Conservation (phyloP, 805 yeast species). For the Ogataea wickerhamii region DNA sequence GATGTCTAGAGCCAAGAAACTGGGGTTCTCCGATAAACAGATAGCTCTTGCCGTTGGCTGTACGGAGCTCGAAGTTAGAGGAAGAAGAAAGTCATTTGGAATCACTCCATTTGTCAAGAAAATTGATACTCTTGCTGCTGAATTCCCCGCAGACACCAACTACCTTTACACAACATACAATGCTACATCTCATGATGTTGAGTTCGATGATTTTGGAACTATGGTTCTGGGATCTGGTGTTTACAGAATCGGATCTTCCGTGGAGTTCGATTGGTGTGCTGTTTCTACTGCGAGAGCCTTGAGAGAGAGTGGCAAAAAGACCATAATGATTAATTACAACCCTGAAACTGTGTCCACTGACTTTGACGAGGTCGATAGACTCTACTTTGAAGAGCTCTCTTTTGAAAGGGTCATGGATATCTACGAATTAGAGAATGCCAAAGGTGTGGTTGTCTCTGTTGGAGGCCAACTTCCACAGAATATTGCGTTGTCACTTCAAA, state of each 20-base stretch:
- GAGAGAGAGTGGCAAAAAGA: conserved; percentile 80
- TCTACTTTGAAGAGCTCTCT: conserved; percentile 92
- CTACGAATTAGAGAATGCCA: conserved; percentile 84
- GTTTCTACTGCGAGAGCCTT: conserved; percentile 94
- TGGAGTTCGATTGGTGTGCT: conserved; percentile 99
- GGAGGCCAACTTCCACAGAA: conserved; percentile 99
- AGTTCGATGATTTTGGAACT: conserved; percentile 85
- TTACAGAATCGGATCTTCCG: conserved; percentile 96
- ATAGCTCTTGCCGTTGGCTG: conserved; percentile 74
- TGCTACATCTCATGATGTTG: conserved; percentile 80
- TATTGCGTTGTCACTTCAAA: conserved; percentile 82
- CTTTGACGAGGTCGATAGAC: conserved; percentile 96
- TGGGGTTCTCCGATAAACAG: conserved; percentile 95
- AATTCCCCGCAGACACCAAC: conserved; percentile 96
- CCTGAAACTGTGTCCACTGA: conserved; percentile 99
- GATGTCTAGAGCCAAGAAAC: conserved; percentile 77
- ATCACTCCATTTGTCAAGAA: conserved; percentile 92
- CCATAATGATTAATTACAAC: conserved; percentile 95
- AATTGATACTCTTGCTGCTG: conserved; percentile 97
- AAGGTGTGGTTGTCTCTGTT: conserved; percentile 91
- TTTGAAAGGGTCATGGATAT: conserved; percentile 97
- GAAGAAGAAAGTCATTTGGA: conserved; percentile 72
- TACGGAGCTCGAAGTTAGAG: conserved; percentile 77
- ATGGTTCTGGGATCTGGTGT: conserved; percentile 99
- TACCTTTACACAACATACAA: conserved; percentile 95